Conservation (phyloP, 2,329 filamentous ascomycete genomes). For the Aspergillus sojae region DNA sequence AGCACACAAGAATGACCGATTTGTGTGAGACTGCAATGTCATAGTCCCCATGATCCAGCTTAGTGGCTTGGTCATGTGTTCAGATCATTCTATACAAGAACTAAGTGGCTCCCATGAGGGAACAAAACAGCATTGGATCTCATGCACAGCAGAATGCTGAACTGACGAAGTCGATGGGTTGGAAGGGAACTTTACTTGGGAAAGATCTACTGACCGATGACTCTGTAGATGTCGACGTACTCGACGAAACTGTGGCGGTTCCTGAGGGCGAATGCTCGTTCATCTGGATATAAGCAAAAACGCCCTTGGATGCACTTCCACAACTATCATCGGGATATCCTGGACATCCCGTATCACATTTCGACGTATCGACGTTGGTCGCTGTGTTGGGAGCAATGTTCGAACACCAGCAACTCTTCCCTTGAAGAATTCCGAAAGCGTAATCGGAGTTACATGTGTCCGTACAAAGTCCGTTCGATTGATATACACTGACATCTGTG, state of each 20-base stretch:
- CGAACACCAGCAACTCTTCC: conserved; percentile 53
- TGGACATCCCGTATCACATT: conserved; percentile 47
- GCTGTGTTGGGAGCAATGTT: conserved; percentile 46
- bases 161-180: background rate
- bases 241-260: conserved; percentile 29
- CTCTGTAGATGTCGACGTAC: conserved; percentile 24
- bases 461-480: conserved; percentile 50
- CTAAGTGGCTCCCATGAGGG: background rate
- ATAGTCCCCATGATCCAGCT: background rate
- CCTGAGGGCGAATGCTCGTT: conserved; percentile 34
- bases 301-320: conserved; percentile 40
- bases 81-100: background rate
- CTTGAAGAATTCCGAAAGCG: conserved; percentile 50
- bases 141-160: background rate
- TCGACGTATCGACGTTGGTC: conserved; percentile 28
- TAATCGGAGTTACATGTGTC: conserved; percentile 43
- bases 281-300: conserved; percentile 49
- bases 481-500: conserved; percentile 39
- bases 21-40: background rate
- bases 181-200: background rate
- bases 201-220: conserved; percentile 28
- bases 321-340: conserved; percentile 52
- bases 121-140: background rate
- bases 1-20: background rate
- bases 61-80: background rate